Base-by-base conservation (phyloP, 768 basidiomycete genomes). In the Rhodocollybia butyracea region DNA sequence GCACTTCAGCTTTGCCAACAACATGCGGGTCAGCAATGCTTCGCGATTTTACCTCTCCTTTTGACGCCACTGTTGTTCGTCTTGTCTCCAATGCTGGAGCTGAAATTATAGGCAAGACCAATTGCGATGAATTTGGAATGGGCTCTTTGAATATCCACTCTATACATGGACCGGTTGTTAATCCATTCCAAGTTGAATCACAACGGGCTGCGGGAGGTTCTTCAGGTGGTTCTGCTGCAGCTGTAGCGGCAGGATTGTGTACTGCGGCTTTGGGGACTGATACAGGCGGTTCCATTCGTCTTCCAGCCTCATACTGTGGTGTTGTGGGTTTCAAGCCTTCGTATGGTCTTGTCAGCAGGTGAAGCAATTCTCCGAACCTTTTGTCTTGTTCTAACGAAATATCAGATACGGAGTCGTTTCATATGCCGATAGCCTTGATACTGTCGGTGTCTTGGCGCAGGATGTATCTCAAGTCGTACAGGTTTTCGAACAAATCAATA, bases 61-160 rank as follows among this genome's bases (percentile, higher is more conserved):
- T 89, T 64, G 89, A 93, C 66, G 91, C 96, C 46, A 96, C 93
- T 1, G 89, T 89, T 5, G 90, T 97, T 0, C 57, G 70, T 3
- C 70, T 85, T 10, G 70, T 98, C 2, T 74, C 76, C 1, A 58
- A 73, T 0, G 72, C 76, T 0, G 94, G 93, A 0, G 93, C 87
- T 0, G 69, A 82, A 17, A 78, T 98, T 11, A 64, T 89, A 2
- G 96, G 94, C 1, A 97, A 97, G 71, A 87, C 94, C 1, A 95
- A 96, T 65, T 92, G 93, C 68, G 96, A 99, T 66, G 95, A 98
- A 70, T 98, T 98, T 70, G 96, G 96, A 1, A 98, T 98, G 96
- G 96, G 96, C 17, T 98, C 94, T 2, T 72, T 89, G 58, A 95
- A 93, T 66, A 68, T 81, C 5, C 79, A 93, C 62, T 83, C 89